Evolutionary conservation across 169 alveolate genomes (phyloP).

Genomic region (Eimeria sp.): DNA sequence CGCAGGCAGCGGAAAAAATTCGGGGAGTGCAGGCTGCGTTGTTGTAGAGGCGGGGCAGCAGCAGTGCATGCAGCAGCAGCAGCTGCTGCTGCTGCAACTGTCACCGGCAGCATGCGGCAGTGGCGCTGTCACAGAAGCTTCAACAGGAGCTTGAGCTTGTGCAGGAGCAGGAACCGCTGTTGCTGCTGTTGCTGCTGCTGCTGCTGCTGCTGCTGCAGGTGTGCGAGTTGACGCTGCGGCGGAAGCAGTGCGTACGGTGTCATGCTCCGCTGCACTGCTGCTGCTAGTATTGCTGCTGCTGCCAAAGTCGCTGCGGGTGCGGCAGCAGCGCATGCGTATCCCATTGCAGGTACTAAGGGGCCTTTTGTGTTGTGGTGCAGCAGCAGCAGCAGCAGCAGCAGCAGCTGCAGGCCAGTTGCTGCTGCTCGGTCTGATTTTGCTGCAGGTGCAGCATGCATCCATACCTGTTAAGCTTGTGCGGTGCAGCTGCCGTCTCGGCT

Average conservation of each 20-base stretch:
- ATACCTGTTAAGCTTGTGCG: neutral
- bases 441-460: constrained; percentile 20
- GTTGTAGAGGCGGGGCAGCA: neutral
- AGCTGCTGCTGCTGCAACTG: constrained; percentile 32
- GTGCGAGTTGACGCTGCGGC: neutral
- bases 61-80: constrained; percentile 28
- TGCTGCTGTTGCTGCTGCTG: constrained; percentile 12
- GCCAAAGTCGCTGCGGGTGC: constrained; percentile 14
- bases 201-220: neutral
- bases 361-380: constrained; percentile 1
- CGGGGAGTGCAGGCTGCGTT: neutral
- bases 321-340: constrained; percentile 7
- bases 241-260: neutral
- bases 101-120: neutral
- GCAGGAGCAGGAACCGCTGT: constrained; percentile 17
- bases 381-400: constrained; percentile 52
- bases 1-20: neutral
- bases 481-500: constrained; percentile 12
- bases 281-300: constrained; percentile 16
- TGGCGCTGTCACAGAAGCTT: neutral
- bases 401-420: constrained; percentile 38
- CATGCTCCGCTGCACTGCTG: constrained; percentile 6
- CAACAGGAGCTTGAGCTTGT: neutral
- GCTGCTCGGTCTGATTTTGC: constrained; percentile 1
- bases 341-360: constrained; percentile 17